Evolutionary conservation across 2,329 filamentous ascomycete species (phyloP), one percentile per base, ranked within the genome.

Genomic region (Talaromyces islandicus): DNA sequence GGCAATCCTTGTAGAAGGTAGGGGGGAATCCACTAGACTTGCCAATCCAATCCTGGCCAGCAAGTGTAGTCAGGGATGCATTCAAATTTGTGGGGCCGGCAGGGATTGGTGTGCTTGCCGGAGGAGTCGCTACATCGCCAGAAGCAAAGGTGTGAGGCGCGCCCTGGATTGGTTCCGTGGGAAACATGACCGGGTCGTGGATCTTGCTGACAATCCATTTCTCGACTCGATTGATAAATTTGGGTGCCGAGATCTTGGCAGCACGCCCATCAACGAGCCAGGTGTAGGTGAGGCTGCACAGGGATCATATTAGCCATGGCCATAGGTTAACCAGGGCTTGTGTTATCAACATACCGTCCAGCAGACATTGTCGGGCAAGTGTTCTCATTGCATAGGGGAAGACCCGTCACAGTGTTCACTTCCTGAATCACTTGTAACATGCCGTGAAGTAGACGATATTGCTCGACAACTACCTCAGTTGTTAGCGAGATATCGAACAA

Each of bases 141-240:
- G 83, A 79, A 17, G 81, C 76, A 64, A 82, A 85, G 21, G 81
- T 81, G 17, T 78, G 72, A 7, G 84, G 81, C 48, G 81, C 81
- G 65, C 86, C 78, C 51, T 87, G 83, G 43, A 88, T 85, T 7
- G 88, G 86, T 68, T 94, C 91, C 48, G 91, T 96, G 6, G 93
- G 93, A 78, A 97, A 97, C 77, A 96, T 91, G 71, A 85, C 84
- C 55, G 86, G 86, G 73, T 97, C 92, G 69, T 94, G 91, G 65
- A 96, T 91, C 79, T 97, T 97, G 77, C 92, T 91, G 30, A 91
- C 90, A 72, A 97, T 96, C 92, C 93, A 97, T 70, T 93, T 91
- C 78, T 97, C 92, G 74, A 97, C 95, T 27, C 96, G 86, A 66
- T 91, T 91, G 78, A 97, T 94, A 78, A 97, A 97, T 75, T 95